These are phyloP conservation scores for Angomonas deanei DNA, from an alignment of 208 protist genomes.

Conservation along the genomic window DNA sequence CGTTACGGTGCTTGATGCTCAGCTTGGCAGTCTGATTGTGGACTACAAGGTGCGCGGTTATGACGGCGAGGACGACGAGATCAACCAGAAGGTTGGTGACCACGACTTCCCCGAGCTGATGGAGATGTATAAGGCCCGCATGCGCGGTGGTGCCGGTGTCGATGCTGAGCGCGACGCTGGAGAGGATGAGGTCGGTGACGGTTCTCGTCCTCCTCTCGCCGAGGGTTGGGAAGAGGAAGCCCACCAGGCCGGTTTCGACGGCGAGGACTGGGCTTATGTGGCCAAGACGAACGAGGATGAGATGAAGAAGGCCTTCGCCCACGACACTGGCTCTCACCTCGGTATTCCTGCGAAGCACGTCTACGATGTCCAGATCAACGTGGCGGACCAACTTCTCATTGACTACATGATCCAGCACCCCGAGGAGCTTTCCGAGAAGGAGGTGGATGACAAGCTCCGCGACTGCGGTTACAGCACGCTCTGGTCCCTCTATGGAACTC, in stretches of 20 bases:
- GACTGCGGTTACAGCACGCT: constrained; percentile 31
- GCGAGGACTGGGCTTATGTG: constrained; percentile 63
- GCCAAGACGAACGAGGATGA: constrained; percentile 25
- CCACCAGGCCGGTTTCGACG: constrained; percentile 38
- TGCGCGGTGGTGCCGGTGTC: not conserved
- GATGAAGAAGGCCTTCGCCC: constrained; percentile 25
- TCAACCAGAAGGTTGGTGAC: constrained; percentile 15
- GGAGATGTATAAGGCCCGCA: constrained; percentile 2
- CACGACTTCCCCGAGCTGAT: constrained; percentile 8
- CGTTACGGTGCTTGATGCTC: constrained; percentile 26
- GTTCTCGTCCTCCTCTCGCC: constrained; percentile 1
- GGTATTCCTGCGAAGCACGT: constrained; percentile 29
- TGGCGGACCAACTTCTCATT: constrained; percentile 29
- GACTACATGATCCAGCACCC: constrained; percentile 47
- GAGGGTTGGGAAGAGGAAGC: constrained; percentile 8
- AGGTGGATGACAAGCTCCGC: constrained; percentile 29
- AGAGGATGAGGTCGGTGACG: constrained; percentile 6
- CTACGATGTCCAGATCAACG: constrained; percentile 10
- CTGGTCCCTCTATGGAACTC: constrained; percentile 51
- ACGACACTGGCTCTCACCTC: constrained; percentile 26
- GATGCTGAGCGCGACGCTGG: too few relatives aligned
- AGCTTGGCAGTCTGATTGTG: constrained; percentile 8
- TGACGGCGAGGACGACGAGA: constrained; percentile 24
- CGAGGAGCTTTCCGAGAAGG: constrained; percentile 16
- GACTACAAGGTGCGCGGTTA: constrained; percentile 11